Percentiles rank a stretch among this genome's conserved stretches.
phyloP scores from a whole-genome alignment of 2,329 filamentous ascomycete genomes.

The Alternaria longipes region DNA sequence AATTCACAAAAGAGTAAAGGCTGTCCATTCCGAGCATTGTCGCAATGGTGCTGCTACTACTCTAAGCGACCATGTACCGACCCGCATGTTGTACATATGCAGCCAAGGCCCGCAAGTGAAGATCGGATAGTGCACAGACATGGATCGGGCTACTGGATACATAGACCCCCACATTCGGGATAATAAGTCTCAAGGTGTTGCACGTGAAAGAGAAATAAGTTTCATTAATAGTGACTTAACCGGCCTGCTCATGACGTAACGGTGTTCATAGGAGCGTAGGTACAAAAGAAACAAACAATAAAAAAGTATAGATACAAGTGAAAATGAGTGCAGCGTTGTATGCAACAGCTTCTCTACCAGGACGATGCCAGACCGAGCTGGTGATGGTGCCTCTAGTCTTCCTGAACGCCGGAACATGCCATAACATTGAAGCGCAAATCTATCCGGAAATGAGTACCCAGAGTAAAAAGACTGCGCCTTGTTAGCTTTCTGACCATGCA shows the following conservation, averaged over 20 bases:
- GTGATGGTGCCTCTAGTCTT: slow-evolving; percentile 25
- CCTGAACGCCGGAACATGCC: slow-evolving; percentile 33
- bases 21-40: not conserved
- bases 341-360: slow-evolving; percentile 15
- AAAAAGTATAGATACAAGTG: slow-evolving; percentile 21
- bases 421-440: slow-evolving; percentile 14
- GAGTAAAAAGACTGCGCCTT: slow-evolving; percentile 57
- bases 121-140: slow-evolving; percentile 17
- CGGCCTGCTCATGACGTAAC: slow-evolving; percentile 1
- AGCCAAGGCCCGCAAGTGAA: slow-evolving; percentile 21
- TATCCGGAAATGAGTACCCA: slow-evolving; percentile 74
- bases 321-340: slow-evolving; percentile 15
- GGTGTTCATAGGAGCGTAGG: slow-evolving; percentile 7
- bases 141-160: slow-evolving; percentile 2
- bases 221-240: slow-evolving; percentile 24
- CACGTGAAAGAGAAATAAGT: not conserved
- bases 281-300: slow-evolving; percentile 4
- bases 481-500: slow-evolving; percentile 27
- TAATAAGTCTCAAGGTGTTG: not conserved
- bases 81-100: slow-evolving; percentile 30
- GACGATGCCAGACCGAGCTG: slow-evolving; percentile 17
- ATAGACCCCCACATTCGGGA: not conserved
- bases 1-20: not conserved
- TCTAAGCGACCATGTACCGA: slow-evolving; percentile 11
- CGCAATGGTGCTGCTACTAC: not conserved